These are phyloP conservation scores for Trametes meyenii DNA, from an alignment of 768 basidiomycete species.

Conservation along the genomic window DNA sequence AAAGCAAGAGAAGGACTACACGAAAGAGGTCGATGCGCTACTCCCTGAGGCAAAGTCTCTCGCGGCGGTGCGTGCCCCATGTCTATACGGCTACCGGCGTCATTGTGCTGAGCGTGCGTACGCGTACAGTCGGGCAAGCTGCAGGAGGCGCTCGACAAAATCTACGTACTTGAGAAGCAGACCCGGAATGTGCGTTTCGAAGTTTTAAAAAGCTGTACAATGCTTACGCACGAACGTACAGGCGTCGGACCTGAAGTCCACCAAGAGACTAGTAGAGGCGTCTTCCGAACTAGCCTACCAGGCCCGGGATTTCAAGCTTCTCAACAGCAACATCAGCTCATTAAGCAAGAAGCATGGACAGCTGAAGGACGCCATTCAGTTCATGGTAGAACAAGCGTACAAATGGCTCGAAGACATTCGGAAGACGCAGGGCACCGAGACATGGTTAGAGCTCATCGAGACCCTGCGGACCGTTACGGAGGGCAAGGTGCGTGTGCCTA, in stretches of 20 bases:
- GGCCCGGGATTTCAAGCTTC: slow-evolving; percentile 64
- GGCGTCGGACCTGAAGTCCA: slow-evolving; percentile 95
- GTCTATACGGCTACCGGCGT: not conserved
- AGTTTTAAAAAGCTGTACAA: not conserved
- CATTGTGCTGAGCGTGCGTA: slow-evolving; percentile 17
- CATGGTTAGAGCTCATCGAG: slow-evolving; percentile 87
- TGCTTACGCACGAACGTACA: slow-evolving; percentile 34
- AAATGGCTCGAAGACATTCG: slow-evolving; percentile 80
- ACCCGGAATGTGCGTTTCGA: slow-evolving; percentile 78
- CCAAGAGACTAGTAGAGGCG: slow-evolving; percentile 79
- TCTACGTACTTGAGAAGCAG: slow-evolving; percentile 90
- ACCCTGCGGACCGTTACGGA: slow-evolving; percentile 91
- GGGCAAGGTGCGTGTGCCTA: slow-evolving; percentile 73
- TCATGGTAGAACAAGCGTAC: slow-evolving; percentile 89
- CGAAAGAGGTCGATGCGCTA: slow-evolving; percentile 77
- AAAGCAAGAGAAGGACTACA: slow-evolving; percentile 87
- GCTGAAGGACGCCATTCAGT: slow-evolving; percentile 84
- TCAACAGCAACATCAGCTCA: slow-evolving; percentile 68
- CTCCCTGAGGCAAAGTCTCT: slow-evolving; percentile 68
- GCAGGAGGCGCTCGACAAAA: slow-evolving; percentile 87
- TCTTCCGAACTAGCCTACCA: slow-evolving; percentile 73
- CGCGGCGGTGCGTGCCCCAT: slow-evolving; percentile 60
- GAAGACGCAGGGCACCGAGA: slow-evolving; percentile 62
- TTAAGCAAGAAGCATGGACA: slow-evolving; percentile 98
- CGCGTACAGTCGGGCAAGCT: slow-evolving; percentile 70